phyloP scores from a whole-genome alignment of 164 flowering plant species.

The Sextonia rubra region DNA sequence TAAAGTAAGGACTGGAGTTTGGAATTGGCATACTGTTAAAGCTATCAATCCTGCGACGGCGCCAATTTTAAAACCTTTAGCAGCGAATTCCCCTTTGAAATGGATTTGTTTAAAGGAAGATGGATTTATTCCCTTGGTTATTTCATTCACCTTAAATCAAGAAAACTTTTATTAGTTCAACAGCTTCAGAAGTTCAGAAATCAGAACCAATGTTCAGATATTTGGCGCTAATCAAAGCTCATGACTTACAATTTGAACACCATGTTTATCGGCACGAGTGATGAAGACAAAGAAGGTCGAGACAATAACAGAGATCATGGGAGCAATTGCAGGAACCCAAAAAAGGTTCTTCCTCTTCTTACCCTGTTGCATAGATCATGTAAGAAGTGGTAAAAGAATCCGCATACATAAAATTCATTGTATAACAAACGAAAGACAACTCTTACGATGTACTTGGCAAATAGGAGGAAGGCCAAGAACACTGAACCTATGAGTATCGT shows the following conservation, averaged over 20 bases:
- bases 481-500: constrained; percentile 70
- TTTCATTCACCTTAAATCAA: constrained; percentile 52
- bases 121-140: constrained; percentile 74
- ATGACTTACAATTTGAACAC: constrained; percentile 73
- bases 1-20: not conserved
- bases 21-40: constrained; percentile 49
- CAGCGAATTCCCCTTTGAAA: constrained; percentile 52
- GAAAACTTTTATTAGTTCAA: constrained; percentile 5
- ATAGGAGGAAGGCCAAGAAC: constrained; percentile 67
- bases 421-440: not conserved
- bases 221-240: not conserved
- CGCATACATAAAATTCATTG: not conserved
- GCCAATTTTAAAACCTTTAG: constrained; percentile 66
- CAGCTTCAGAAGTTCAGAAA: not conserved
- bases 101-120: constrained; percentile 54
- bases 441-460: constrained; percentile 75
- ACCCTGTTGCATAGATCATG: constrained; percentile 45
- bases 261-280: constrained; percentile 73
- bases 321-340: constrained; percentile 93
- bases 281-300: constrained; percentile 82
- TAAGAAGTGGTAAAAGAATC: constrained; percentile 2
- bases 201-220: not conserved
- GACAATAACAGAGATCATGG: constrained; percentile 69
- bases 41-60: constrained; percentile 81
- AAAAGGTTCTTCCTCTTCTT: constrained; percentile 77